phyloP scores from a whole-genome alignment of 352 stramenopile species.

The Globisporangium parvum region DNA sequence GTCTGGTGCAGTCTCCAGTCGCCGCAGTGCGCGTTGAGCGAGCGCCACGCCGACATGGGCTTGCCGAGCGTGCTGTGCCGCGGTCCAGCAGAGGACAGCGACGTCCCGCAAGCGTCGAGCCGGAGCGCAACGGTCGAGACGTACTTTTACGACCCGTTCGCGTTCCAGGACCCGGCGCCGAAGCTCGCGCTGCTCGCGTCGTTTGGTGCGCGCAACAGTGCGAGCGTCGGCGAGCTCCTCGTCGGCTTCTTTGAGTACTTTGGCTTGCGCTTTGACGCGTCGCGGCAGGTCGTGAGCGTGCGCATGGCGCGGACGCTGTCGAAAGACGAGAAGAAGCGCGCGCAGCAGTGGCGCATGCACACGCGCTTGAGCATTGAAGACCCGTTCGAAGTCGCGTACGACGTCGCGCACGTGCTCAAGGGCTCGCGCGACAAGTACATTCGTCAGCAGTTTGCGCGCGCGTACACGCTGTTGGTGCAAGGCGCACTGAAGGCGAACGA shows the following conservation, averaged over 20 bases:
- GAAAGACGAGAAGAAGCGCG: slow-evolving; percentile 72
- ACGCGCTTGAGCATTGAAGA: slow-evolving; percentile 94
- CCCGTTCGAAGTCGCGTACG: slow-evolving; percentile 97
- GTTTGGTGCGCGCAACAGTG: slow-evolving; percentile 41
- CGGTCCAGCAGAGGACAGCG: slow-evolving; percentile 38
- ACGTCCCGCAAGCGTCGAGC: slow-evolving; percentile 17
- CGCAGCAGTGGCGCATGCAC: slow-evolving; percentile 67
- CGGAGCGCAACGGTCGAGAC: slow-evolving; percentile 46
- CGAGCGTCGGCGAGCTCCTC: slow-evolving; percentile 58
- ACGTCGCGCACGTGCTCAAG: slow-evolving; percentile 96
- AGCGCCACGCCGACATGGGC: slow-evolving; percentile 25
- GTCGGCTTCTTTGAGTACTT: slow-evolving; percentile 77
- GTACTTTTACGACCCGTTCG: slow-evolving; percentile 82
- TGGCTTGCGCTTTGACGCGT: slow-evolving; percentile 65
- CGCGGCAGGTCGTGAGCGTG: slow-evolving; percentile 57
- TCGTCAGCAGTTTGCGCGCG: slow-evolving; percentile 73
- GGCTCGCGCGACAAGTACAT: slow-evolving; percentile 82
- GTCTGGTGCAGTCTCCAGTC: slow-evolving; percentile 20
- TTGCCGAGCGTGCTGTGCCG: slow-evolving; percentile 50
- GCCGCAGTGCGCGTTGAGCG: slow-evolving; percentile 29
- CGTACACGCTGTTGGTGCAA: slow-evolving; percentile 57
- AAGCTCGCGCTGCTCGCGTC: slow-evolving; percentile 35
- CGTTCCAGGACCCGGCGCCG: slow-evolving; percentile 35
- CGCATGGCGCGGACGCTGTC: slow-evolving; percentile 56
- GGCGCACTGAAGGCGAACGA: slow-evolving; percentile 13